Evolutionary conservation across 2,329 filamentous ascomycete species (phyloP), one percentile per base, ranked within the genome.

Genomic region (Colletotrichum godetiae): DNA sequence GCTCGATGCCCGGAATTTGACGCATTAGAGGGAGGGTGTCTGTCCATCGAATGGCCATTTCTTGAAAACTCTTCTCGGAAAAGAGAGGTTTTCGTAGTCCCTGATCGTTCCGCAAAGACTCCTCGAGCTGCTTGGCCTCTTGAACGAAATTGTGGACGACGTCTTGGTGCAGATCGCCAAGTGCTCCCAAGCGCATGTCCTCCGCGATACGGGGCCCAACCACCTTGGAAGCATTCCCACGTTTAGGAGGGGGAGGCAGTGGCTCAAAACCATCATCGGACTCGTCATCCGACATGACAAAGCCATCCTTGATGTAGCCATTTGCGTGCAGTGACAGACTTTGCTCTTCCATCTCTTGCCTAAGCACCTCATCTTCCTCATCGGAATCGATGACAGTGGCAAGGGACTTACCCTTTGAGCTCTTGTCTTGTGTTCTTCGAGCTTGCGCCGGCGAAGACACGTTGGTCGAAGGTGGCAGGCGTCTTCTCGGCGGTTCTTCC

Each of bases 1-100:
- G 75, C 67, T 92, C 88, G 71, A 95, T 92, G 11, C 88, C 89
- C 0, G 87, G 87, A 61, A 96, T 93, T 10, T 82, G 81, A 37
- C 82, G 84, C 90, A 97, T 93, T 70, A 90, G 84, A 19, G 89
- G 87, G 11, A 90, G 78, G 10, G 86, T 90, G 8, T 84, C 86
- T 0, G 93, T 93, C 86, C 93, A 93, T 42, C 86, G 82, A 62
- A 95, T 90, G 13, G 90, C 92, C 92, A 97, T 95, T 76, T 92
- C 89, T 46, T 92, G 90, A 63, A 95, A 87, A 15, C 94, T 87
- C 27, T 86, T 87, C 73, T 95, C 92, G 0, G 90, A 91, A 79
- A 97, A 97, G 0, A 92, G 84, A 4, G 88, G 87, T 27, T 86
- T 84, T 10, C 89, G 87, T 37, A 93, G 81, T 5, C 86, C 84